A percentile compares a stretch with the other conserved stretches of the same genome.
Evolutionary conservation across 1,284 basidiomycete genomes (phyloP).

Genomic region (Hypsizygus ulmarius): DNA sequence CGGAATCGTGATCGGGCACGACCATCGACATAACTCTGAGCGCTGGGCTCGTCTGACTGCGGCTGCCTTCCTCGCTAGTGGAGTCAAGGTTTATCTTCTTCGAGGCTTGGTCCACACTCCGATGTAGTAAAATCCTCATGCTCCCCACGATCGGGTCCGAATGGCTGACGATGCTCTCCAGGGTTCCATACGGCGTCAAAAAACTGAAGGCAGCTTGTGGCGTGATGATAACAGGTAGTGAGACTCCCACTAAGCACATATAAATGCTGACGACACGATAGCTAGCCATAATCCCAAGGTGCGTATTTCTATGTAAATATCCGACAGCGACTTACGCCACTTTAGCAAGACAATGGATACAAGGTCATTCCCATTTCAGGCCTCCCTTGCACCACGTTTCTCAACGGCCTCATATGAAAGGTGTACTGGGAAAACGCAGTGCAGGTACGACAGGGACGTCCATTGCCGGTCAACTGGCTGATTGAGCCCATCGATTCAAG

Average conservation of each 20-base stretch:
- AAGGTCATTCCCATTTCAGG: constrained; percentile 46
- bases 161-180: constrained; percentile 24
- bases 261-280: constrained; percentile 24
- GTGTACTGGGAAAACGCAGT: constrained; percentile 87
- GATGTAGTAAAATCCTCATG: constrained; percentile 46
- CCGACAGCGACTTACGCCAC: not conserved
- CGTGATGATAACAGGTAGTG: constrained; percentile 81
- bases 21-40: constrained; percentile 77
- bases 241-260: constrained; percentile 4
- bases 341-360: constrained; percentile 81
- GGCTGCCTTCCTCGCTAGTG: constrained; percentile 59
- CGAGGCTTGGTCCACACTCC: constrained; percentile 77
- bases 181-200: constrained; percentile 77
- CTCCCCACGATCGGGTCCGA: not conserved
- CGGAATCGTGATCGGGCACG: constrained; percentile 80
- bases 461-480: not conserved
- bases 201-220: constrained; percentile 69
- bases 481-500: constrained; percentile 33
- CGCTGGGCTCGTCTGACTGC: constrained; percentile 76
- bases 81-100: constrained; percentile 70
- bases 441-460: constrained; percentile 49
- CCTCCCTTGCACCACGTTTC: not conserved
- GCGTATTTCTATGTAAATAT: constrained; percentile 5
- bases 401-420: constrained; percentile 30
- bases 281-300: constrained; percentile 87